Base-by-base conservation (phyloP, 108 stramenopile species). In the Nitzschia putrida region DNA sequence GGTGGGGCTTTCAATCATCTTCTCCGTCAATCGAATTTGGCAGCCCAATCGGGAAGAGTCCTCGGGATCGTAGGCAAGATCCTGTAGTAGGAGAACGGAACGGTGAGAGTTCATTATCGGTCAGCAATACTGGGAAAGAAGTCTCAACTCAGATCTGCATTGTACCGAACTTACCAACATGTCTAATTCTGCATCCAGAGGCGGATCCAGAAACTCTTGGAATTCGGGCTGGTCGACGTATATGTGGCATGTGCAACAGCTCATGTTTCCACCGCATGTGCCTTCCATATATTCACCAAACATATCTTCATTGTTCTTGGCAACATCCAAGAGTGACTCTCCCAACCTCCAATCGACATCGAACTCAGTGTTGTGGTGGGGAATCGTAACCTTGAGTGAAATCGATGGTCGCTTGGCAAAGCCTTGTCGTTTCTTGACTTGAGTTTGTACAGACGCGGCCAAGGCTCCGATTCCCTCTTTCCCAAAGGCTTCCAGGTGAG, bases 201-300 rank as follows among this genome's bases (percentile, higher is more conserved):
- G 85, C 37, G 66, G 58, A 8, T 68, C 69, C 16, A 91, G 37
- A 20, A 81, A 71, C 52, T 78, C 71, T 45, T 63, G 61, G 43
- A 74, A 78, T 64, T 79, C 80, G n/a, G 82, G 80, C 6, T 85
- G 83, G 66, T 88, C 79, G 20, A 91, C 71, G 21, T 83, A 81
- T 6, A 91, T 78, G 58, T 91, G 90, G 58, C 90, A 91, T 16
- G 90, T 91, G 13, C 85, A 91, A 59, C 90, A 91, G 7, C 85
- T 84, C 82, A 85, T 86, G 54, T 84, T 83, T 14, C 90, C 90
- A 52, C 82, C 80, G 61, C 90, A 91, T 1, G 84, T 85, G 39
- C 90, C 87, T 72, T 90, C 88, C n/a, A 90, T 63, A 64, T 87
- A 85, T 66, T 85, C 84, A 7, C 72, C 80, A 39, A 90, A 60